Evolutionary conservation across 805 yeast species (phyloP), one percentile per base, ranked within the genome.

Genomic region (Starmerella floricola): DNA sequence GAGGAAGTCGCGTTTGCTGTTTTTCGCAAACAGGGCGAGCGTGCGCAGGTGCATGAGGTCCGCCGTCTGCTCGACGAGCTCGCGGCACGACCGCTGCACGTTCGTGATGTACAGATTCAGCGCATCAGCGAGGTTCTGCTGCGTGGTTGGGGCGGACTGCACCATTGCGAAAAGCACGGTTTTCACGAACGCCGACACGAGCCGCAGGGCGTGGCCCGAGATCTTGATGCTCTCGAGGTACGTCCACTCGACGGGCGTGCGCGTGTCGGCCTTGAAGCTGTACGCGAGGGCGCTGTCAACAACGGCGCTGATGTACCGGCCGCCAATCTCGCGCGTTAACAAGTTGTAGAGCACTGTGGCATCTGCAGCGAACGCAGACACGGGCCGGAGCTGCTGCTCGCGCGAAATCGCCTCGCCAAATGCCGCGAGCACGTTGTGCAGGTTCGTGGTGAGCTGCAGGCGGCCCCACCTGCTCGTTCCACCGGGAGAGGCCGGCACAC

Each of bases 141-240:
- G 74, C 13, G 73, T 64, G 17, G 42, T 33, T 8, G 65, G 64
- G 2, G 81, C 77, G 1, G 74, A 62, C 31, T 68, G 71, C 2
- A 86, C 71, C 59, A 87, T 68, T 0, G 95, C 94, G 31, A 84
- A 63, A 15, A 86, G 72, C 36, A 83, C 77, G 16, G 79, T 76
- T 54, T 81, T 79, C 39, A 80, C 76, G 44, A 84, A 76, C 2
- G 81, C 72, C 0, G 94, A 77, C 1, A 84, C 61, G 39, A 85
- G 62, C 49, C 70, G 74, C 23, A 83, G 59, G 2, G 79, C 73
- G 39, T 77, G 81, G 28, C 78, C 69, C 4, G 77, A 67, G 8
- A 65, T 56, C 23, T 73, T 64, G 44, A 81, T 68, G 17, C 72
- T 66, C 28, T 60, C 59, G 41, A 82, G 56, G 50, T 68, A 73